phyloP scores from a whole-genome alignment of 2,329 filamentous ascomycete genomes.

The Diplocarpon mali region DNA sequence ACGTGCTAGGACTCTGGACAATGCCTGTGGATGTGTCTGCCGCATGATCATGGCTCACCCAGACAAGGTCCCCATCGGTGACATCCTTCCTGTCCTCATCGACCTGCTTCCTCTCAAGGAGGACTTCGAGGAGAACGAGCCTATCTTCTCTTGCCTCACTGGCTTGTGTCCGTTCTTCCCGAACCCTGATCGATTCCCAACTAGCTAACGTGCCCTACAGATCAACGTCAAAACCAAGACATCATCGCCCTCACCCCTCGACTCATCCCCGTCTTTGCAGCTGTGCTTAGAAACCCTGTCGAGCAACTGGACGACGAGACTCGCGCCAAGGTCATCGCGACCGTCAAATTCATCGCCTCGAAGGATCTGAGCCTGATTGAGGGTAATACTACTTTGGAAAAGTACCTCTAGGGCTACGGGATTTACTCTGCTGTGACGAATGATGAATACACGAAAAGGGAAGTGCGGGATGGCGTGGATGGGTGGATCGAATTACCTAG shows the following conservation, averaged over 20 bases:
- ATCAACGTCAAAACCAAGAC: constrained; percentile 57
- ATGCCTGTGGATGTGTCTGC: constrained; percentile 81
- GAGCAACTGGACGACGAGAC: constrained; percentile 68
- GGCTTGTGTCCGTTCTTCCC: constrained; percentile 57
- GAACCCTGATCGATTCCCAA: background rate
- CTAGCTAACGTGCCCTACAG: constrained; percentile 26
- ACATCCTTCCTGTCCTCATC: constrained; percentile 73
- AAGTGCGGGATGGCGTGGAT: constrained; percentile 7
- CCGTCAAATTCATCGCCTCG: constrained; percentile 36
- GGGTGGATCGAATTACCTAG: background rate
- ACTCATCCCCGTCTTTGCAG: constrained; percentile 60
- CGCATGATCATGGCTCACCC: constrained; percentile 87
- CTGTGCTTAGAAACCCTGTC: constrained; percentile 59
- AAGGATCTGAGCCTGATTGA: constrained; percentile 23
- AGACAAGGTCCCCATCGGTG: constrained; percentile 66
- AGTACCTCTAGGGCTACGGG: constrained; percentile 1
- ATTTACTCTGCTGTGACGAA: constrained; percentile 7
- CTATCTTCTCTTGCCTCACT: constrained; percentile 82
- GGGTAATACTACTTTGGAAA: constrained; percentile 18
- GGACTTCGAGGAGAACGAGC: constrained; percentile 93
- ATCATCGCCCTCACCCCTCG: constrained; percentile 59
- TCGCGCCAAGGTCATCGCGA: constrained; percentile 51
- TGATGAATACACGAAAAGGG: constrained; percentile 15
- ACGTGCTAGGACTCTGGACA: constrained; percentile 78
- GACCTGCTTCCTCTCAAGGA: constrained; percentile 77